Evolutionary conservation across 163 green algal genomes (phyloP).

Genomic region (Volvox carteri): DNA sequence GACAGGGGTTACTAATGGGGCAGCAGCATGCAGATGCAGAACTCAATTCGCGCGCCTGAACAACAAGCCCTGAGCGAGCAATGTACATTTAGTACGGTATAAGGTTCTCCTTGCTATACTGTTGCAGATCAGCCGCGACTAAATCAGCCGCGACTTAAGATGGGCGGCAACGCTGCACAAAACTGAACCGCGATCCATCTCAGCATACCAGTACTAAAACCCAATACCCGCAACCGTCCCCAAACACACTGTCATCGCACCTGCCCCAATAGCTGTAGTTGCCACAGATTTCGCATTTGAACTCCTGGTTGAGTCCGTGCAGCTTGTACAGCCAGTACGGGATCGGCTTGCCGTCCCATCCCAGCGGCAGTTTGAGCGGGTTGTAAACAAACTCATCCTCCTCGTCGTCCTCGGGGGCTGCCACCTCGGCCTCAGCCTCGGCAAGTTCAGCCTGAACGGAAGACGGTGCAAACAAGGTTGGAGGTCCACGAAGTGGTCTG

Average conservation of each 20-base stretch:
- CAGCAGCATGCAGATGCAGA: background rate
- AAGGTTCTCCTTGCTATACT: no score
- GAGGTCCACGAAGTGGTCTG: no score
- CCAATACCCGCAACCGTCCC: no score
- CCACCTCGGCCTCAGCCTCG: conserved; percentile 87
- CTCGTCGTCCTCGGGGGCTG: conserved; percentile 80
- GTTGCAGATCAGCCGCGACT: no score
- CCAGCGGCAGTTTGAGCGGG: conserved; percentile 98
- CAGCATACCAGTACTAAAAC: no score
- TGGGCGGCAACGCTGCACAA: no score
- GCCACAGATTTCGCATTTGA: conserved; percentile 99
- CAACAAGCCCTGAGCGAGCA: no score
- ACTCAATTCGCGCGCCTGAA: no score
- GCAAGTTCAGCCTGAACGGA: conserved; percentile 85
- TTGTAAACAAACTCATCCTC: conserved; percentile 99
- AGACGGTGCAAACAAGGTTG: no score
- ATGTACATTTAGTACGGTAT: no score
- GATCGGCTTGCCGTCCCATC: conserved; percentile 99
- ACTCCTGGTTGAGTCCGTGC: conserved; percentile 98
- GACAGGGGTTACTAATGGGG: background rate
- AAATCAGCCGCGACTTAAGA: no score
- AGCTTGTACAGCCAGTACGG: conserved; percentile 99
- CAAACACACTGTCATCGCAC: conserved; percentile 7
- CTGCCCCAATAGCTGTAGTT: conserved; percentile 94
- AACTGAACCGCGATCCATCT: no score